Base-by-base conservation (phyloP, 768 basidiomycete genomes). In the Ephemerocybe angulata region DNA sequence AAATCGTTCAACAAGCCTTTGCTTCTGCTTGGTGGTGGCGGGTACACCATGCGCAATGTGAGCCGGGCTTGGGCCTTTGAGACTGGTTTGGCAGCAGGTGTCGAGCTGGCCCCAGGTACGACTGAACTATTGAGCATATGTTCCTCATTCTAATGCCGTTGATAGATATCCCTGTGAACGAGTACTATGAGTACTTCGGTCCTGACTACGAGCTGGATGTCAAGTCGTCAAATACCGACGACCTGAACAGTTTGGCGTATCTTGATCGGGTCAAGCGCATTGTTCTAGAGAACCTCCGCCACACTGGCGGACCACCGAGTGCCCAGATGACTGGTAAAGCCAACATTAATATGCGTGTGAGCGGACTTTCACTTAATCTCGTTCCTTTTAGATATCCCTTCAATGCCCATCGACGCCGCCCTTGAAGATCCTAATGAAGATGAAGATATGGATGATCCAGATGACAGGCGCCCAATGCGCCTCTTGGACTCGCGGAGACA, bases 121-220 rank as follows among this genome's bases (percentile, higher is more conserved):
- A 29, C 29, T 44, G 22, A 3, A 17, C 22, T 40, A 41, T n/a
- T n/a, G n/a, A n/a, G n/a, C 30, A n/a, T n/a, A 7, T 22, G 35
- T 24, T 21, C 31, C 31, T 48, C 29, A 41, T 30, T 31, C 53
- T 31, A 57, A 22, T 1, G 30, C 11, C 27, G 8, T 55, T 55
- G 49, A 50, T 29, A 95, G 96, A 92, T 66, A 96, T 99, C 52
- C 97, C 97, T 2, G 88, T 95, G 59, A 99, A 98, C 65, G 97
- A 99, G 72, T 99, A 98, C 72, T 98, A 95, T 65, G 96, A 98
- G 66, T 98, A 98, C 70, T 98, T 98, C 69, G 97, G 97, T 0
- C 97, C 97, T 2, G 93, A 96, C 64, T 98, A 98, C 65, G 85
- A 94, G 67, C 81, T 99, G 29, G 93, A 99, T 66, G 97, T 99